Evolutionary conservation across 1,284 basidiomycete species (phyloP).

Genomic region (Moesziomyces parantarcticus): DNA sequence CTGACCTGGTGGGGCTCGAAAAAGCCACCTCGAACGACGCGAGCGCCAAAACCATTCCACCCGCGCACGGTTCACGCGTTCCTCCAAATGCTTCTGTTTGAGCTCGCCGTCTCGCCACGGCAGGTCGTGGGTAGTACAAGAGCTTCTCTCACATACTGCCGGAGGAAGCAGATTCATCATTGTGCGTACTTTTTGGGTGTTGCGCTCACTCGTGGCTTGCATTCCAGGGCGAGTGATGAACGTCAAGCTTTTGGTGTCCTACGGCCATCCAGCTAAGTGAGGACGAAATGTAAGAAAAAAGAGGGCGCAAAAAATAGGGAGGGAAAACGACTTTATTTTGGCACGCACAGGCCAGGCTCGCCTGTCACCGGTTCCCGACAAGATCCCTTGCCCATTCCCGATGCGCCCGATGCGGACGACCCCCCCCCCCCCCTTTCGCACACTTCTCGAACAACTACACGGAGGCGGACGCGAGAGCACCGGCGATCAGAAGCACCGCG

Average conservation of each 20-base stretch:
- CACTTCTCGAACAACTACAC: neutral
- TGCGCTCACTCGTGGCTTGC: neutral
- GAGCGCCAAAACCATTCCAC: neutral
- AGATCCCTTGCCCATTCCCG: too few relatives aligned
- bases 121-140: neutral
- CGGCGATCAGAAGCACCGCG: constrained; percentile 3
- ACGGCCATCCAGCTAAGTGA: too few relatives aligned
- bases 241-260: too few relatives aligned
- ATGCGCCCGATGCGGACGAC: neutral
- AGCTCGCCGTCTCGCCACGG: neutral
- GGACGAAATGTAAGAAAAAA: neutral
- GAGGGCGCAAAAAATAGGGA: neutral
- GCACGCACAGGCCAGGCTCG: neutral
- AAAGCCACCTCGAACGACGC: neutral
- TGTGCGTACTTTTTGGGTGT: too few relatives aligned
- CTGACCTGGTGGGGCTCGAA: too few relatives aligned
- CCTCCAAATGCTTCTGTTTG: neutral
- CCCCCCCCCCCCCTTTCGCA: too few relatives aligned
- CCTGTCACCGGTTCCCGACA: too few relatives aligned
- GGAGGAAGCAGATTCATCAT: neutral
- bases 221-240: neutral
- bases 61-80: neutral
- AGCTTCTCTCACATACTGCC: neutral
- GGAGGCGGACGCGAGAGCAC: constrained; percentile 9
- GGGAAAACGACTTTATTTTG: neutral